phyloP scores from a whole-genome alignment of 495 filamentous ascomycete genomes.

The Pyrenula massariospora region DNA sequence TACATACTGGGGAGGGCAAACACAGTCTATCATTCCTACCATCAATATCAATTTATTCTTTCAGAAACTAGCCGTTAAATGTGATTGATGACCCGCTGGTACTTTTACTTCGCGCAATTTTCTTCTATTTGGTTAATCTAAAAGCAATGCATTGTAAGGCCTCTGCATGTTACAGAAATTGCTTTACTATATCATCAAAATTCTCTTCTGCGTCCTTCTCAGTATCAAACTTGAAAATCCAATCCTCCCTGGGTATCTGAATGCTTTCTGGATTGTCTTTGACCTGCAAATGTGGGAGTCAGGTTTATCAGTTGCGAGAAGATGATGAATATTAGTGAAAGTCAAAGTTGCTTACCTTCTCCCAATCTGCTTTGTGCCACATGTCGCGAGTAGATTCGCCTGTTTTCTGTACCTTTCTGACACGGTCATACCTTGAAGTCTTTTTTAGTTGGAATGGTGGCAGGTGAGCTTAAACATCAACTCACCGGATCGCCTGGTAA shows the following conservation, averaged over 20 bases:
- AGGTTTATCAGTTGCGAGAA: too few species aligned
- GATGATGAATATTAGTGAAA: too few species aligned
- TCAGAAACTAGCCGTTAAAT: too few species aligned
- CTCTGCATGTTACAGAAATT: constrained; percentile 1
- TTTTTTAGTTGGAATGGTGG: constrained; percentile 2
- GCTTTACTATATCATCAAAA: constrained; percentile 21
- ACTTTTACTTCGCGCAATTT: too few species aligned
- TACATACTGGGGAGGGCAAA: too few species aligned
- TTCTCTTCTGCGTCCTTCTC: constrained; percentile 43
- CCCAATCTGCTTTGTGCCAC: constrained; percentile 53
- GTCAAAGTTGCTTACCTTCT: constrained; percentile 38
- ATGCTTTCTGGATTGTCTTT: constrained; percentile 34
- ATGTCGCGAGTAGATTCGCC: constrained; percentile 45
- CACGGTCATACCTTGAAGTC: constrained; percentile 36
- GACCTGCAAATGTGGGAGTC: too few species aligned
- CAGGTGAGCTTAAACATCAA: background rate
- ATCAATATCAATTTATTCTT: too few species aligned
- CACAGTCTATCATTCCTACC: too few species aligned
- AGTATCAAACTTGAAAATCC: constrained; percentile 44
- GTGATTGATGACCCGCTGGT: too few species aligned
- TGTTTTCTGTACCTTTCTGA: constrained; percentile 43
- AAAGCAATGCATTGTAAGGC: too few species aligned
- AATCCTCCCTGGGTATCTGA: constrained; percentile 40
- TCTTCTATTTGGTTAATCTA: too few species aligned
- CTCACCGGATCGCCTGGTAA: constrained; percentile 34